These are phyloP conservation scores for Dactylonectria estremocensis DNA, from an alignment of 2,329 filamentous ascomycete genomes.

Conservation along the genomic window DNA sequence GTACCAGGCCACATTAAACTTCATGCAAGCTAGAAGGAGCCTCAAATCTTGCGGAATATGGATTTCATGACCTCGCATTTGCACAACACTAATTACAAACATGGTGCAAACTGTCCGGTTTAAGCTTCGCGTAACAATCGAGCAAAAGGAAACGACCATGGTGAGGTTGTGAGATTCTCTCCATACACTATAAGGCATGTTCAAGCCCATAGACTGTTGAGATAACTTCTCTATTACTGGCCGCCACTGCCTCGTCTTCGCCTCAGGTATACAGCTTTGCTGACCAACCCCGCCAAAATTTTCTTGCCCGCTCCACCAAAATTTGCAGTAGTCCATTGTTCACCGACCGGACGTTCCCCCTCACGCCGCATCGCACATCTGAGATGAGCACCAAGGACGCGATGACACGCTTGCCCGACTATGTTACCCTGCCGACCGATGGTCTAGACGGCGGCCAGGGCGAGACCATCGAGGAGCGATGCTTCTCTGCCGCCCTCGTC, in stretches of 20 bases:
- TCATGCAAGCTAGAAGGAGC: too few relatives aligned
- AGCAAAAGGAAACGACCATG: not conserved
- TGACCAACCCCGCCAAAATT: slow-evolving; percentile 49
- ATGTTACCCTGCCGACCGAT: slow-evolving; percentile 35
- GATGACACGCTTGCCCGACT: slow-evolving; percentile 49
- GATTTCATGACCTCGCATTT: too few relatives aligned
- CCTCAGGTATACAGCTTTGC: slow-evolving; percentile 31
- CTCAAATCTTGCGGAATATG: too few relatives aligned
- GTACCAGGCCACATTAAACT: too few relatives aligned
- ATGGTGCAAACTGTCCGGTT: not conserved
- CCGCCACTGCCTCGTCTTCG: slow-evolving; percentile 12
- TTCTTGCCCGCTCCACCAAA: slow-evolving; percentile 43
- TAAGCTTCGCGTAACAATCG: not conserved
- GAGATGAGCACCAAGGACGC: slow-evolving; percentile 37
- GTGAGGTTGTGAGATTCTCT: not conserved
- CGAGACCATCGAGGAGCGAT: slow-evolving; percentile 75
- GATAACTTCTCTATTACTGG: not conserved
- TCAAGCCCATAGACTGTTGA: not conserved
- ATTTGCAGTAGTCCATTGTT: slow-evolving; percentile 34
- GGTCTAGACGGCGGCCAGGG: slow-evolving; percentile 40
- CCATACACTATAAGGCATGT: not conserved
- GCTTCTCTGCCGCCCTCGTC: slow-evolving; percentile 73
- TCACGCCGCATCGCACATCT: slow-evolving; percentile 26
- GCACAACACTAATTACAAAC: too few relatives aligned
- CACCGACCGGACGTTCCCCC: slow-evolving; percentile 26